These are phyloP conservation scores for Verticillium albo-atrum DNA, from an alignment of 2,329 filamentous ascomycete species.

Conservation along the genomic window DNA sequence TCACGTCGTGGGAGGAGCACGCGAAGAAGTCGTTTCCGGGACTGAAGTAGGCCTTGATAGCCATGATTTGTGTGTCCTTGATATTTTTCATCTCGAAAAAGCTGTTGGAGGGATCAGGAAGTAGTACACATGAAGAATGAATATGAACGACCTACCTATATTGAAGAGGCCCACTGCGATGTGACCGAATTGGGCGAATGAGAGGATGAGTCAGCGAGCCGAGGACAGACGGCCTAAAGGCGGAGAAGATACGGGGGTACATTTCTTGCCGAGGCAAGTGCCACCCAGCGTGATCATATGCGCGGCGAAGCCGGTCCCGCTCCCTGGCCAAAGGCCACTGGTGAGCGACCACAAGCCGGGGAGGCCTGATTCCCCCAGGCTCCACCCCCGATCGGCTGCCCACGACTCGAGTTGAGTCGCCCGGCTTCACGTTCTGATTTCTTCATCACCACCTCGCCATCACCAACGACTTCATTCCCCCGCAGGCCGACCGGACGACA, in stretches of 20 bases:
- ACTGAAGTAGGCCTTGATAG: conserved; percentile 22
- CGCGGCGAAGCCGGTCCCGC: background rate
- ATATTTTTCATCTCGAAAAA: too few relatives aligned
- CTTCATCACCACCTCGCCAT: background rate
- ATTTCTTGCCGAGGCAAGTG: background rate
- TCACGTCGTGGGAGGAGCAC: conserved; percentile 32
- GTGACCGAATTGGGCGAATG: background rate
- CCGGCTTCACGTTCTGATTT: background rate
- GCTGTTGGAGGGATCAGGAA: background rate
- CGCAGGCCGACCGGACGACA: background rate
- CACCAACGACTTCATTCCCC: background rate
- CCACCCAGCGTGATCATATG: background rate
- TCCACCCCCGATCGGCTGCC: background rate
- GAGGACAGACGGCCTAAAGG: background rate
- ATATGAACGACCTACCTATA: background rate
- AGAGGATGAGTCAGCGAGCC: background rate
- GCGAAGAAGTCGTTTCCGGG: conserved; percentile 28
- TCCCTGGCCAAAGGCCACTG: background rate
- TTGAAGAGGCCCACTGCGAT: background rate
- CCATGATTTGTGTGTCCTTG: too few relatives aligned
- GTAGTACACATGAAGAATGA: background rate
- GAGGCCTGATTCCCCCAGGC: background rate
- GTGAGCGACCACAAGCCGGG: background rate
- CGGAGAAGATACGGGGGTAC: background rate
- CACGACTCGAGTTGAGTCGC: background rate